Base-by-base conservation (phyloP, 2,329 filamentous ascomycete genomes). In the Claviceps cyperi region DNA sequence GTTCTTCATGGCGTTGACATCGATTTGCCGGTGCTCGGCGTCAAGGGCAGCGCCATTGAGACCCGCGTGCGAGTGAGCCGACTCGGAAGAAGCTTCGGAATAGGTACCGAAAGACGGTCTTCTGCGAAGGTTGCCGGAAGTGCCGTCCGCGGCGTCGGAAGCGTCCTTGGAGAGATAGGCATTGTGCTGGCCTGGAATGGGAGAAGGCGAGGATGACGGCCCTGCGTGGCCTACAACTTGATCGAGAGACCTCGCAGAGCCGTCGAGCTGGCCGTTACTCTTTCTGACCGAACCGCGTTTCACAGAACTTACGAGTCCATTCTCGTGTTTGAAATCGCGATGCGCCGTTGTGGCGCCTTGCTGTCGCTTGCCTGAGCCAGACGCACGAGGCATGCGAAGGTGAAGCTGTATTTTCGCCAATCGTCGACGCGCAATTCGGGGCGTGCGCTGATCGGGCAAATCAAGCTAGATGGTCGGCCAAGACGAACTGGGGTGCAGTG, bases 271-370 rank as follows among this genome's bases (percentile, higher is more conserved):
- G 56, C 62, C 64, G 59, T 71, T 69, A 62, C 68, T 73, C 66
- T 74, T 77, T 55, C 60, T 68, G 56, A 61, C 62, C 44, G 62
- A 57, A 51, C 59, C 56, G 59, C 67, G 67, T 58, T 66, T 69
- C 47, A 61, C 64, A 52, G 67, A 64, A 62, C 82, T 82, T 75
- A 89, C 84, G 66, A 88, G 75, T 63, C 87, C 88, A 83, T 86
- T 89, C 71, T 95, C 89, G 71, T 94, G 84, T 67, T 84, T 81
- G 62, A 75, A 79, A 69, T 83, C 83, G 71, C 81, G 80, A 66
- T 81, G 76, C 70, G 74, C 83, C 57, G 69, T 69, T 64, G 73
- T 73, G 64, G 73, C 73, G 69, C 73, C 74, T 70, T 74, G 72
- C 66, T 78, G 75, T 78, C 76, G 76, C 74, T 80, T 80, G 66